These are phyloP conservation scores for Termitomyces sp. DNA, from an alignment of 768 basidiomycete species.

Conservation along the genomic window DNA sequence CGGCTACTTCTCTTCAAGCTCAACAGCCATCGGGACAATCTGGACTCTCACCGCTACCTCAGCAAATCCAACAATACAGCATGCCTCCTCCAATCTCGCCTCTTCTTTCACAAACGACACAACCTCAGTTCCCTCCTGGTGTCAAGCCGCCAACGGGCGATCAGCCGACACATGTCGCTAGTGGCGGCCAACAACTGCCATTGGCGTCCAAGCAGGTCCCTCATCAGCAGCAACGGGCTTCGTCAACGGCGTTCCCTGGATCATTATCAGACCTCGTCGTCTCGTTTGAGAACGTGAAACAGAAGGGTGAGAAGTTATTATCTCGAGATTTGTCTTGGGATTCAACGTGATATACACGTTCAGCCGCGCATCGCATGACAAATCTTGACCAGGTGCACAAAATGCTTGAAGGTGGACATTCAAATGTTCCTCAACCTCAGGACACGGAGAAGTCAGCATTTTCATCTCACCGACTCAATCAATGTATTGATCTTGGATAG, in stretches of 20 bases:
- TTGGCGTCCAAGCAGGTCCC: constrained; percentile 45
- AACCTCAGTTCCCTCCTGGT: constrained; percentile 66
- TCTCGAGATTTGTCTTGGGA: not conserved
- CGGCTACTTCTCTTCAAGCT: constrained; percentile 18
- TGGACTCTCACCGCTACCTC: constrained; percentile 36
- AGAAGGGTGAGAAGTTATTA: constrained; percentile 63
- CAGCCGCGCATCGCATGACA: constrained; percentile 76
- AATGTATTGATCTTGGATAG: constrained; percentile 34
- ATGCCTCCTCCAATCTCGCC: constrained; percentile 24
- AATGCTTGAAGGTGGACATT: constrained; percentile 88
- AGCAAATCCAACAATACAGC: constrained; percentile 33
- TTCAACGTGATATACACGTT: constrained; percentile 2
- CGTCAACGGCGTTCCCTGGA: constrained; percentile 62
- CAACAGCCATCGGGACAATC: constrained; percentile 24
- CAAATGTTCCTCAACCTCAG: constrained; percentile 83
- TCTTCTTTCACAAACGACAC: constrained; percentile 40
- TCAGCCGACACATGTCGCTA: constrained; percentile 29
- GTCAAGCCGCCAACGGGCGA: constrained; percentile 52
- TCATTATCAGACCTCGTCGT: constrained; percentile 89
- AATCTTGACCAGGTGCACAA: constrained; percentile 90
- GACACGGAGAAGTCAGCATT: constrained; percentile 86
- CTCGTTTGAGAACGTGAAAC: constrained; percentile 94
- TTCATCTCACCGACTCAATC: not conserved
- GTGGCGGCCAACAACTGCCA: constrained; percentile 45
- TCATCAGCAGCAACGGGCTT: constrained; percentile 29